These are phyloP conservation scores for Verbascum thapsus DNA, from an alignment of 257 asterid genomes.

Conservation along the genomic window DNA sequence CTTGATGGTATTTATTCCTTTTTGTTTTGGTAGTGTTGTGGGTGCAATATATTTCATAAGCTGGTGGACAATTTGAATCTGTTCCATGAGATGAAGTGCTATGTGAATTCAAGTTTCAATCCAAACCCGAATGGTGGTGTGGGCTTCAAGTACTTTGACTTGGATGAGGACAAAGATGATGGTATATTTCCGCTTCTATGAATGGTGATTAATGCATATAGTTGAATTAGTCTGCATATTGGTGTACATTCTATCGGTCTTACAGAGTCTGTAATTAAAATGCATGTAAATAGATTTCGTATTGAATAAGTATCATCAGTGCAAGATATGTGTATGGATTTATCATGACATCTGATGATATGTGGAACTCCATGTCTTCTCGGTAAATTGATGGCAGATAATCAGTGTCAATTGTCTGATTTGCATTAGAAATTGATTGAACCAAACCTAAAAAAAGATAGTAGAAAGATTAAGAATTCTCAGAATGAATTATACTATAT, in stretches of 20 bases:
- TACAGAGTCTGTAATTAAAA: slow-evolving; percentile 11
- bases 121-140: slow-evolving; percentile 52
- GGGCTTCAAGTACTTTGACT: slow-evolving; percentile 58
- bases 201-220: slow-evolving; percentile 37
- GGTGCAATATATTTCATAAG: slow-evolving; percentile 93
- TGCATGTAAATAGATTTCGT: slow-evolving; percentile 31
- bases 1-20: slow-evolving; percentile 6
- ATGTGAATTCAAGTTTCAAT: slow-evolving; percentile 78
- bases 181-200: slow-evolving; percentile 53
- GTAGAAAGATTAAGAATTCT: too few species aligned
- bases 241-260: slow-evolving; percentile 45
- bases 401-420: too few species aligned
- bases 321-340: not conserved
- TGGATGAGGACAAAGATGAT: slow-evolving; percentile 50
- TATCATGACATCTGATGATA: not conserved
- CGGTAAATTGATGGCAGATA: too few species aligned
- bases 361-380: not conserved
- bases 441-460: too few species aligned
- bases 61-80: slow-evolving; percentile 92
- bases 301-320: slow-evolving; percentile 24
- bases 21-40: slow-evolving; percentile 69
- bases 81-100: slow-evolving; percentile 92
- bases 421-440: too few species aligned
- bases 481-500: too few species aligned
- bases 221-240: slow-evolving; percentile 13